These are phyloP conservation scores for Lomentospora prolificans DNA, from an alignment of 2,329 filamentous ascomycete genomes.

Conservation along the genomic window DNA sequence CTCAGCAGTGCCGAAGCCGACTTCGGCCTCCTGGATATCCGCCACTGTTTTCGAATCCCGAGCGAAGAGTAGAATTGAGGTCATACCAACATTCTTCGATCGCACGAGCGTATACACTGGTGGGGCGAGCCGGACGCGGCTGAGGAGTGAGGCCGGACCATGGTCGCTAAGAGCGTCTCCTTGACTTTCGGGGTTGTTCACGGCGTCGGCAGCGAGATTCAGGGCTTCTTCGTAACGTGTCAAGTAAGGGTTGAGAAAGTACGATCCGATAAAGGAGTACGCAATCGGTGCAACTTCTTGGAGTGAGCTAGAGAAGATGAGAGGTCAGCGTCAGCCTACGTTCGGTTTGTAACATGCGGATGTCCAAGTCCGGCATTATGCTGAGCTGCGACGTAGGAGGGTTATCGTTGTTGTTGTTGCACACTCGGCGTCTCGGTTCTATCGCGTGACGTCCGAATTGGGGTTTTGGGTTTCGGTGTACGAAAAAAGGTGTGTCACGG, in stretches of 20 bases:
- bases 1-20: conserved; percentile 74
- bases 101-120: conserved; percentile 58
- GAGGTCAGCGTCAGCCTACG: neutral
- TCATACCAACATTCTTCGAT: conserved; percentile 76
- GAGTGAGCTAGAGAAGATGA: conserved; percentile 48
- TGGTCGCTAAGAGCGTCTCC: conserved; percentile 10
- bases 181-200: conserved; percentile 10
- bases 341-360: neutral
- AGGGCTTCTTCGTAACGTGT: conserved; percentile 61
- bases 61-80: conserved; percentile 77
- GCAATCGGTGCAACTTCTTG: conserved; percentile 85
- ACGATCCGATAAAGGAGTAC: conserved; percentile 76
- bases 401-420: too few relatives aligned
- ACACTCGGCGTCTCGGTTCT: too few relatives aligned
- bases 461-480: neutral
- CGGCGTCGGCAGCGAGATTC: conserved; percentile 47
- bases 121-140: conserved; percentile 21
- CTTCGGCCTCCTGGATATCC: conserved; percentile 65
- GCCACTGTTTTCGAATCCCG: conserved; percentile 50
- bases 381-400: too few relatives aligned
- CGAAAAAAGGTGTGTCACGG: neutral
- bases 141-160: conserved; percentile 11
- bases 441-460: neutral
- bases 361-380: neutral
- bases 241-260: conserved; percentile 69